phyloP scores from a whole-genome alignment of 306 rosid genomes.

The Pterocarpus macrocarpus region DNA sequence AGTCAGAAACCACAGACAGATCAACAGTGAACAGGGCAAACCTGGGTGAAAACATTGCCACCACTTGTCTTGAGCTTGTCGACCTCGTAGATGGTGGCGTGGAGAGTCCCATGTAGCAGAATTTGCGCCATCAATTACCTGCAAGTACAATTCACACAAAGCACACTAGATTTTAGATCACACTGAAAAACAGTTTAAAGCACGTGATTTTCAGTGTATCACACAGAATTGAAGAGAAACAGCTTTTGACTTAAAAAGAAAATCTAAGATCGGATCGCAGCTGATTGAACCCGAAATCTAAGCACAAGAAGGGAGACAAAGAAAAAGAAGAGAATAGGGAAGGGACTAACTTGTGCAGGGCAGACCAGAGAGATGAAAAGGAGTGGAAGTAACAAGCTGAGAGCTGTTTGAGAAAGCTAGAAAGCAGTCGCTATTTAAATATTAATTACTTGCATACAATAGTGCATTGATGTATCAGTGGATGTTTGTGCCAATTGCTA shows the following conservation, averaged over 20 bases:
- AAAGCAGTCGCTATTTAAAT: neutral
- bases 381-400: neutral
- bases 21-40: neutral
- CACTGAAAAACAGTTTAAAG: neutral
- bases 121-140: slow-evolving; percentile 74
- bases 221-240: neutral
- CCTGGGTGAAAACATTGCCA: slow-evolving; percentile 43
- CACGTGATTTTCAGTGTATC: neutral
- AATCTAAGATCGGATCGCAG: neutral
- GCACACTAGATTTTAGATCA: neutral
- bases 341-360: slow-evolving; percentile 20
- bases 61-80: slow-evolving; percentile 52
- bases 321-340: neutral
- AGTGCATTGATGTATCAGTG: neutral
- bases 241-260: neutral
- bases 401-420: neutral
- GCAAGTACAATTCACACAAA: neutral
- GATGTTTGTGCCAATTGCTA: neutral
- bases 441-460: neutral
- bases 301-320: neutral
- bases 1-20: neutral
- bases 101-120: slow-evolving; percentile 91
- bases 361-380: slow-evolving; percentile 1
- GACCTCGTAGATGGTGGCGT: slow-evolving; percentile 83
- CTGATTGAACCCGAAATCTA: neutral